Evolutionary conservation across 176 grass and related monocot genomes (phyloP), one percentile per base, ranked within the genome.

Genomic region (Aegilops longissima): DNA sequence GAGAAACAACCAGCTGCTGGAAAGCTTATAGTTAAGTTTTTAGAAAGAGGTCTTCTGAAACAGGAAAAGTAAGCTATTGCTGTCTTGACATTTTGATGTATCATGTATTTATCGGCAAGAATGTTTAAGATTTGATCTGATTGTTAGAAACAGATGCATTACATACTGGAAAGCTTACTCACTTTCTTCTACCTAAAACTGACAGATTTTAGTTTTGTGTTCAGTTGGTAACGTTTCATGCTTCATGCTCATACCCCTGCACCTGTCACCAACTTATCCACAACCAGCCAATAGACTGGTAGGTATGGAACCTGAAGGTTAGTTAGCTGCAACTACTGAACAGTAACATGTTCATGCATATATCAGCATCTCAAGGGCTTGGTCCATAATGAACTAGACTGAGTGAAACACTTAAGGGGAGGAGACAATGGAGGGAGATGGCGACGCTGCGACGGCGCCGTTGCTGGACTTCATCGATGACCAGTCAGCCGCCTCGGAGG

Each of bases 21-120:
- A 82, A 89, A 87, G 31, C 96, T 98, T 85, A 85, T 89, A 20
- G 82, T 76, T 80, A 95, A 94, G 88, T 94, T 95, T 86, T 71
- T 91, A 61, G 96, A 98, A 94, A 94, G 93, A 91, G 96, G 96
- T 80, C 62, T 94, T 40, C 42, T 82, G 39, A 90, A 83, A 80
- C 86, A 84, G 82, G 51, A 83, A 39, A 69, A 71, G 49, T 73
- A 89, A 73, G 80, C 64, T 33, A 51, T 86, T 91, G 70, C 73
- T 83, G 66, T 90, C 5, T 82, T 82, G 47, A 36, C 30, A 24
- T 79, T 30, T 24, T n/a, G 17, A 39, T 83, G 66, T 79, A 66
- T 69, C 47, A 56, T 79, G 33, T 66, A 9, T 79, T 74, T 87
- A 9, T 66, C 84, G 24, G 56, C 39, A 40, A 44, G 24, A 13